Conservation (phyloP, 1,284 basidiomycete species). For the Ustanciosporium gigantosporum region DNA sequence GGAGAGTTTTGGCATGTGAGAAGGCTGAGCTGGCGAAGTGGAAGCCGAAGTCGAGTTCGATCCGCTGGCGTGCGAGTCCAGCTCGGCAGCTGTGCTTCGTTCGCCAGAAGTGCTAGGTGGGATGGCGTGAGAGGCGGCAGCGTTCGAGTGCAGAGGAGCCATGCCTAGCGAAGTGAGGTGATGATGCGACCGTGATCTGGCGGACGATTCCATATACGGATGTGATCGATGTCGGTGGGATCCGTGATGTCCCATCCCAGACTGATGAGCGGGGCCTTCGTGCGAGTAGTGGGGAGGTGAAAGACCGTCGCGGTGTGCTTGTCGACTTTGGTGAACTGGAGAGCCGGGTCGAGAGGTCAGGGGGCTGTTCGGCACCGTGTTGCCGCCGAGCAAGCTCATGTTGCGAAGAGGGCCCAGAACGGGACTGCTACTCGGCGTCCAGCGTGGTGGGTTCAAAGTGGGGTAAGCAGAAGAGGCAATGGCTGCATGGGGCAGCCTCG, state of each 20-base stretch:
- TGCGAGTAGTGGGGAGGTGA: constrained; percentile 39
- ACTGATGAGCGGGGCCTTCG: constrained; percentile 52
- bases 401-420: constrained; percentile 57
- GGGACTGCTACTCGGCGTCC: constrained; percentile 58
- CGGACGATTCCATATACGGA: constrained; percentile 45
- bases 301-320: constrained; percentile 9
- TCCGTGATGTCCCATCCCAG: constrained; percentile 55
- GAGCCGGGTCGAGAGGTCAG: constrained; percentile 52
- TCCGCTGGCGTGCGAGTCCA: constrained; percentile 25
- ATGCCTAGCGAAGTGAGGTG: constrained; percentile 51
- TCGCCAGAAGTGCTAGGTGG: constrained; percentile 52
- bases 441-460: constrained; percentile 30
- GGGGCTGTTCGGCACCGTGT: constrained; percentile 57
- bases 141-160: constrained; percentile 14
- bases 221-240: constrained; percentile 56
- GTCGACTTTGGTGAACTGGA: constrained; percentile 34
- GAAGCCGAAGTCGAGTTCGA: constrained; percentile 39
- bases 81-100: constrained; percentile 51
- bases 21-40: constrained; percentile 34
- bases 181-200: constrained; percentile 53
- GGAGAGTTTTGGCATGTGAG: constrained; percentile 35
- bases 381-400: constrained; percentile 55
- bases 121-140: constrained; percentile 7
- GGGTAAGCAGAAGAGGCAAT: not conserved
- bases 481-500: constrained; percentile 13